Conservation (phyloP, 176 grass and related monocot genomes). For the Secale cereale region DNA sequence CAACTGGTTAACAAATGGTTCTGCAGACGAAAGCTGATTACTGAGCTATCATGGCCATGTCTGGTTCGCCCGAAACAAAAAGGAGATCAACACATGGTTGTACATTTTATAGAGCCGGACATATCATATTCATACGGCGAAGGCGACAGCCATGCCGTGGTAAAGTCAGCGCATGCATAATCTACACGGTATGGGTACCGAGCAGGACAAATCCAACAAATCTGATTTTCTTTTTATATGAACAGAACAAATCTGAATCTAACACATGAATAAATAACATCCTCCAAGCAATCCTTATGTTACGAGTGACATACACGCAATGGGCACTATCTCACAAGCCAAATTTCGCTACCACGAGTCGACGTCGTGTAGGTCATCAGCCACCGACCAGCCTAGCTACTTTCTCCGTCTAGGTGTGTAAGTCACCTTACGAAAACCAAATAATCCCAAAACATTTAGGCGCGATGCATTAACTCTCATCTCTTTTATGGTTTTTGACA, state of each 20-base stretch:
- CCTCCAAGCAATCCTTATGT: not conserved
- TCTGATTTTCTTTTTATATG: not conserved
- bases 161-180: too few relatives aligned
- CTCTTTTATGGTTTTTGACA: too few relatives aligned
- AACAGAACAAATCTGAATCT: not conserved
- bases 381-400: too few relatives aligned
- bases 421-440: too few relatives aligned
- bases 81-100: not conserved
- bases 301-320: not conserved
- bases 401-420: too few relatives aligned
- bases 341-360: not conserved
- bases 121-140: not conserved
- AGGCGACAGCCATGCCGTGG: not conserved
- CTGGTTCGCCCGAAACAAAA: not conserved
- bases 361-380: not conserved
- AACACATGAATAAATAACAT: not conserved
- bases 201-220: not conserved
- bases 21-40: not conserved
- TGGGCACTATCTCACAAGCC: not conserved
- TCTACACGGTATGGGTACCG: not conserved
- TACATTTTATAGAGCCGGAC: not conserved
- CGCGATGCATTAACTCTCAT: too few relatives aligned
- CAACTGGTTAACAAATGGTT: not conserved
- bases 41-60: not conserved
- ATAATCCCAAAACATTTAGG: too few relatives aligned